Evolutionary conservation across 192 early-diverging fungal species (phyloP), one percentile per base, ranked within the genome.

Genomic region (Podila verticillata): DNA sequence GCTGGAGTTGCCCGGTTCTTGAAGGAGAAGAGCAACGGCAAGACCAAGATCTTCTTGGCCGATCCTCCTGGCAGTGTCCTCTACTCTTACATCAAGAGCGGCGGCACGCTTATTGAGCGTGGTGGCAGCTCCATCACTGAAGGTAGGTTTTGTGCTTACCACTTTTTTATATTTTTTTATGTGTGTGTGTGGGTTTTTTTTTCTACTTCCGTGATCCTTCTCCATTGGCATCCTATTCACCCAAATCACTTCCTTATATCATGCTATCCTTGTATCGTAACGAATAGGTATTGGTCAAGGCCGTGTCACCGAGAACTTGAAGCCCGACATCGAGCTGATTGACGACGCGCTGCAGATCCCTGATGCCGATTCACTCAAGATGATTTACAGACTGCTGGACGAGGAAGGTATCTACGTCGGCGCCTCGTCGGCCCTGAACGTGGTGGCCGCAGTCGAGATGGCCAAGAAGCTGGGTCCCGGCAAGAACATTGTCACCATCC

Each of bases 271-370:
- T n/a, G n/a, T n/a, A n/a, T n/a, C n/a, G n/a, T n/a, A n/a, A n/a
- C n/a, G n/a, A n/a, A n/a, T n/a, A n/a, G n/a, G 95, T 34, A 98
- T 98, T 69, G 97, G 97, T 35, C 96, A 97, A 84, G 97, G 96
- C 36, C 92, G 97, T 57, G 87, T 98, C 34, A 98, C 97, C 8
- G 91, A 92, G 29, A 98, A 98, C 84, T 87, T 98, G 64, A 84
- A 89, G 63, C 89, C 86, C 12, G 95, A 97, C 68, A 78, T 96
- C 12, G 87, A 91, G 17, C 75, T 95, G 49, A 86, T 98, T 34
- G 95, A 96, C 58, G 94, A 92, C 63, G 95, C 96, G 2, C 75
- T 98, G 20, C 85, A 85, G 78, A 91, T 96, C 54, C 90, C 92
- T 0, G 97, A 97, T 72, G 88, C 90, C 29, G 89, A 93, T 20